A percentile compares a stretch with the other conserved stretches of the same genome.
Evolutionary conservation across 169 alveolate genomes (phyloP).

Genomic region (Plasmodium knowlesi): DNA sequence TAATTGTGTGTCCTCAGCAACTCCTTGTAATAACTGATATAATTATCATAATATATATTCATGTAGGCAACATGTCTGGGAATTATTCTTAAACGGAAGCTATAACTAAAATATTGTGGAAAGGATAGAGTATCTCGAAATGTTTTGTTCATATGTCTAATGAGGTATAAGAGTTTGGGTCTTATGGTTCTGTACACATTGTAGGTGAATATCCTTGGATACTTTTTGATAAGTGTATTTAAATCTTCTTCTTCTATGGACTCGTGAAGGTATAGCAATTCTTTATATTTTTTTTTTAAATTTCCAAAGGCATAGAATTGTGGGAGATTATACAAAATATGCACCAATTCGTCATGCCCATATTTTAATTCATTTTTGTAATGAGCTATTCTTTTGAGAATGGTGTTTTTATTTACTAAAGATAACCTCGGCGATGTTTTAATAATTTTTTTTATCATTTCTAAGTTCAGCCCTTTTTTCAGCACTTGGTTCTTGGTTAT

Average conservation of each 20-base stretch:
- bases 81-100: slow-evolving; percentile 83
- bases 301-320: slow-evolving; percentile 74
- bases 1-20: slow-evolving; percentile 53
- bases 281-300: slow-evolving; percentile 71
- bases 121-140: slow-evolving; percentile 75
- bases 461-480: slow-evolving; percentile 35
- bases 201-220: slow-evolving; percentile 79
- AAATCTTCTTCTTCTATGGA: slow-evolving; percentile 74
- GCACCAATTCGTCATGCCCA: slow-evolving; percentile 25
- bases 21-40: slow-evolving; percentile 71
- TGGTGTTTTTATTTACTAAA: slow-evolving; percentile 42
- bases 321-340: slow-evolving; percentile 56
- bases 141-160: slow-evolving; percentile 76
- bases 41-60: slow-evolving; percentile 78
- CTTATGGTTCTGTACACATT: slow-evolving; percentile 79
- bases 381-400: slow-evolving; percentile 55
- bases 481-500: slow-evolving; percentile 32
- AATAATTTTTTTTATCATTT: slow-evolving; percentile 70
- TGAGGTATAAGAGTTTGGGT: slow-evolving; percentile 80
- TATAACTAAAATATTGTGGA: slow-evolving; percentile 80
- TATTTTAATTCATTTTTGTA: slow-evolving; percentile 59
- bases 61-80: slow-evolving; percentile 84
- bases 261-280: slow-evolving; percentile 56
- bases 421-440: slow-evolving; percentile 64
- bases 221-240: slow-evolving; percentile 59